phyloP scores from a whole-genome alignment of 768 basidiomycete species.

The Tulasnella sp. region DNA sequence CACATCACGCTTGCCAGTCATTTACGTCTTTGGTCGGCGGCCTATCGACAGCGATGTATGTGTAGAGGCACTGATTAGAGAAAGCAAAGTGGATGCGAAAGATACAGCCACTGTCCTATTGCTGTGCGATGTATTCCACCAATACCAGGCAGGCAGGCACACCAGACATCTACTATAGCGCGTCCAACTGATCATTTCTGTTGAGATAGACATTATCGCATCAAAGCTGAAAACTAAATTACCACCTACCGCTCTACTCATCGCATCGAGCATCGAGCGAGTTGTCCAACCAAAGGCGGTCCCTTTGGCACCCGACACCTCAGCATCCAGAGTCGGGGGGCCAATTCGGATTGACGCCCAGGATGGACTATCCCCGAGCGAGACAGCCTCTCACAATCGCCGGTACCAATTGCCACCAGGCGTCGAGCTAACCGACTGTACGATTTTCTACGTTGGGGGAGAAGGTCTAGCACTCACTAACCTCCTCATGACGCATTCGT shows the following conservation, averaged over 20 bases:
- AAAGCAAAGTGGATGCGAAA: conserved; percentile 24
- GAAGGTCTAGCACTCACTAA: conserved; percentile 78
- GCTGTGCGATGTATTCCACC: conserved; percentile 68
- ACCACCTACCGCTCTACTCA: conserved; percentile 22
- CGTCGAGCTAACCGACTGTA: conserved; percentile 27
- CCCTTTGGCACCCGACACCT: not conserved
- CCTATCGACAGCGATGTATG: conserved; percentile 47
- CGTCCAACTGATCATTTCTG: not conserved
- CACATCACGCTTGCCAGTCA: conserved; percentile 75
- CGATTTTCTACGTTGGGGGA: conserved; percentile 57
- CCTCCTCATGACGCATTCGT: conserved; percentile 70
- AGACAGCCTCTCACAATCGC: not conserved
- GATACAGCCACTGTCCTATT: conserved; percentile 38
- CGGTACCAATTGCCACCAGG: conserved; percentile 19
- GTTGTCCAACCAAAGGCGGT: not conserved
- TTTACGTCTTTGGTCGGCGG: conserved; percentile 83
- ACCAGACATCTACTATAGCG: not conserved
- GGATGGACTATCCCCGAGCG: no score
- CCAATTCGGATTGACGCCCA: no score
- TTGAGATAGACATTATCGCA: conserved; percentile 1
- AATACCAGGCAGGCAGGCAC: conserved; percentile 49
- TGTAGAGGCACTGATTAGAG: conserved; percentile 32
- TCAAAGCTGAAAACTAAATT: conserved; percentile 18
- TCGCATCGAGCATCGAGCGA: conserved; percentile 22
- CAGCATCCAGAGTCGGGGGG: not conserved